phyloP scores from a whole-genome alignment of 179 eudicot species.

The Beta lomatogona region DNA sequence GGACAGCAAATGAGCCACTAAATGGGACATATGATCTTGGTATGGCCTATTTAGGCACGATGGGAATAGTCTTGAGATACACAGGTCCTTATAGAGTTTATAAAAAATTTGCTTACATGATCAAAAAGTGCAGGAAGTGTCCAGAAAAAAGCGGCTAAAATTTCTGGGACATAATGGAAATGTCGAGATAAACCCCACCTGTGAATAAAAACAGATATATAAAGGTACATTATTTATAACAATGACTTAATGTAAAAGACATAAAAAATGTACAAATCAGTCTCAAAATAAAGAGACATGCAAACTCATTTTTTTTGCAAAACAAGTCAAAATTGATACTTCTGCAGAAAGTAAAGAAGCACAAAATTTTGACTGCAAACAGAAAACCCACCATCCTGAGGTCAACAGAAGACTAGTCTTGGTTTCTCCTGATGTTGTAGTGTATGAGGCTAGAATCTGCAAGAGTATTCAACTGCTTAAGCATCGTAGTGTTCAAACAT shows the following conservation, averaged over 20 bases:
- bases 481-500: neutral
- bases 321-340: neutral
- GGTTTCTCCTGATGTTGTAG: slow-evolving; percentile 75
- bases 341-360: neutral
- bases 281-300: neutral
- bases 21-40: neutral
- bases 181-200: slow-evolving; percentile 99
- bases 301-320: neutral
- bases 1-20: neutral
- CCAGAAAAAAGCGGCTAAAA: slow-evolving; percentile 93
- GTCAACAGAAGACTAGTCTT: slow-evolving; percentile 90
- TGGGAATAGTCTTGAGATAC: neutral
- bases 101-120: slow-evolving; percentile 56
- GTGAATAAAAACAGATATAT: slow-evolving; percentile 13
- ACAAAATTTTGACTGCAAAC: neutral
- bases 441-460: slow-evolving; percentile 83
- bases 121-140: slow-evolving; percentile 85
- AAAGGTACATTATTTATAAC: neutral
- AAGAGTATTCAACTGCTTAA: slow-evolving; percentile 13
- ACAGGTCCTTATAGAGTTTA: neutral
- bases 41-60: neutral
- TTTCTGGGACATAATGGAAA: slow-evolving; percentile 96
- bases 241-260: neutral
- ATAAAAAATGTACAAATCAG: neutral
- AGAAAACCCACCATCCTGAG: slow-evolving; percentile 81